These are phyloP conservation scores for Phytophthora litchii DNA, from an alignment of 352 stramenopile species.

Conservation along the genomic window DNA sequence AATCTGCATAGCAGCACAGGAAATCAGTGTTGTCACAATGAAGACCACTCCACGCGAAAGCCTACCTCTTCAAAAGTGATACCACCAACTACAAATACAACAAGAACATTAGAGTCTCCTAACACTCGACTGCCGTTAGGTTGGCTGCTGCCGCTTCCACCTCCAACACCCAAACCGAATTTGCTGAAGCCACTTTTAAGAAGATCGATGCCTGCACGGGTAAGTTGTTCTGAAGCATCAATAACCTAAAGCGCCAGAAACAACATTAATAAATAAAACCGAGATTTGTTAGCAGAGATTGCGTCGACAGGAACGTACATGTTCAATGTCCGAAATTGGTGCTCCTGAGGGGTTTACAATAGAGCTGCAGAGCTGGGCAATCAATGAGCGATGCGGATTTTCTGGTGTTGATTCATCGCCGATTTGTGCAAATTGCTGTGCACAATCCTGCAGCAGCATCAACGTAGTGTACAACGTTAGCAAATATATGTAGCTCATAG, in stretches of 20 bases:
- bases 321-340: slow-evolving; percentile 48
- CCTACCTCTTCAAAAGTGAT: slow-evolving; percentile 80
- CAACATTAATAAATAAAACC: slow-evolving; percentile 1
- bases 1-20: slow-evolving; percentile 40
- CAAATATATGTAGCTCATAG: neutral
- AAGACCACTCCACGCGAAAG: neutral
- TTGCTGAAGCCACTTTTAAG: slow-evolving; percentile 85
- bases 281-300: neutral
- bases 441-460: slow-evolving; percentile 53
- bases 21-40: slow-evolving; percentile 1
- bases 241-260: slow-evolving; percentile 49
- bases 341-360: slow-evolving; percentile 38
- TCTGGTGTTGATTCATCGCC: slow-evolving; percentile 26
- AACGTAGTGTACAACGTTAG: neutral
- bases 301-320: slow-evolving; percentile 33
- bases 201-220: slow-evolving; percentile 75
- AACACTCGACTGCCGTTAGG: slow-evolving; percentile 36
- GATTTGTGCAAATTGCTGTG: slow-evolving; percentile 55
- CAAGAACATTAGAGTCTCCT: slow-evolving; percentile 46
- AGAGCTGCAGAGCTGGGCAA: slow-evolving; percentile 56
- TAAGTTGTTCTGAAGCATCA: slow-evolving; percentile 80
- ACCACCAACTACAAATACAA: slow-evolving; percentile 80
- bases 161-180: slow-evolving; percentile 63
- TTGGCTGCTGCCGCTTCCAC: slow-evolving; percentile 24
- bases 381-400: slow-evolving; percentile 33